Evolutionary conservation across 164 flowering plant genomes (phyloP), one percentile per base, ranked within the genome.

Genomic region (Magnolia changhungtana): DNA sequence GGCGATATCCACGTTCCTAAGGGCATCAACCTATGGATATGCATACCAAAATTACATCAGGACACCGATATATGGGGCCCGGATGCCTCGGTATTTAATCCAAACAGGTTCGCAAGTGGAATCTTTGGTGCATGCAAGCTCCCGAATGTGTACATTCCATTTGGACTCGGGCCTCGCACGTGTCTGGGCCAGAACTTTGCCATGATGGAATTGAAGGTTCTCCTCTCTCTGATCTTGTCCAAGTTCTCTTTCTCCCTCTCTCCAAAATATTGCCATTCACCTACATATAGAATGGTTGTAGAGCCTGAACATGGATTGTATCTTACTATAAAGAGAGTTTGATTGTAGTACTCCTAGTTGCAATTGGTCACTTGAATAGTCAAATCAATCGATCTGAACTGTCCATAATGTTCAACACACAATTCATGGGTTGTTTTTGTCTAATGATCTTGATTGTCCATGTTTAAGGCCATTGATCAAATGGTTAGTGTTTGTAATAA

Each of bases 251-350:
- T 78, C 69, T 65, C 78, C 49, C 75, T 75, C 16, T 79, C 84
- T n/a, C 82, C 84, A 0, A 77, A 63, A 18, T 82, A 82, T 71
- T 50, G 66, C 3, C 84, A 79, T 19, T 75, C 74, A 18, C 80
- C 81, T 1, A 31, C 72, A 0, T 72, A 75, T 24, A 59, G 81
- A 7, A 29, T 80, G 76, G 72, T 78, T 11, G 27, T 81, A n/a
- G 80, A 71, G 63, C 85, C 83, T 50, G 72, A 76, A 66, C 61
- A 83, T 72, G 83, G 83, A 8, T 78, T 83, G 24, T 21, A 80
- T 23, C 80, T 83, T 49, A 70, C 78, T 3, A 45, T 78, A 4
- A 67, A 65, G 23, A 77, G n/a, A 18, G 49, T 71, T 31, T 69
- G 37, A 69, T 72, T 4, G 45, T 37, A 37, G 7, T 37, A 37